phyloP scores from a whole-genome alignment of 768 basidiomycete species.

The Lactarius sanguifluus region DNA sequence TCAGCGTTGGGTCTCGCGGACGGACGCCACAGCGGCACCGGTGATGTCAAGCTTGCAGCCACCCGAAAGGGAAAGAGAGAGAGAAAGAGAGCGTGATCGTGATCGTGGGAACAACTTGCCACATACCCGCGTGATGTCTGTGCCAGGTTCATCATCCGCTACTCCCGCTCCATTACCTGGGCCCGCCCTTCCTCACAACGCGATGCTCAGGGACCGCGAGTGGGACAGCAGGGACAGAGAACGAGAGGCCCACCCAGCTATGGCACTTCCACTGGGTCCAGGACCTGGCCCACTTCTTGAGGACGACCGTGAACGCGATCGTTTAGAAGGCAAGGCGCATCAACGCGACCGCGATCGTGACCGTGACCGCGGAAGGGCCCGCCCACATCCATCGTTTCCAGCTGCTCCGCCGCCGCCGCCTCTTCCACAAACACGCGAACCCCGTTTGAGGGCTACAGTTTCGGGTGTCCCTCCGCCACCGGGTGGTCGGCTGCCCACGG shows the following conservation, averaged over 20 bases:
- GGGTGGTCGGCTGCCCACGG: constrained; percentile 34
- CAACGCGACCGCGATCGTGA: constrained; percentile 31
- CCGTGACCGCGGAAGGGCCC: constrained; percentile 29
- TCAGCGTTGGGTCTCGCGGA: constrained; percentile 25
- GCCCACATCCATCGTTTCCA: constrained; percentile 24
- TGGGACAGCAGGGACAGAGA: constrained; percentile 29
- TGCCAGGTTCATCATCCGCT: constrained; percentile 16
- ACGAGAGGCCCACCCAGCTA: constrained; percentile 22
- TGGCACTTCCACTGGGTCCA: constrained; percentile 19
- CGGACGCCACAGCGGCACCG: constrained; percentile 30
- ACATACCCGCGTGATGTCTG: constrained; percentile 16
- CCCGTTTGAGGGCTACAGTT: constrained; percentile 12
- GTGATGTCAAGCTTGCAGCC: constrained; percentile 38
- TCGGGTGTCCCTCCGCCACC: constrained; percentile 18
- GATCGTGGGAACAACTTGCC: constrained; percentile 26
- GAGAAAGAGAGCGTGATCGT: constrained; percentile 11
- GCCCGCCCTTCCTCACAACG: constrained; percentile 14
- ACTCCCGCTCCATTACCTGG: constrained; percentile 23
- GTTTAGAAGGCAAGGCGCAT: constrained; percentile 24
- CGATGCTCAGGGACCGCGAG: constrained; percentile 22
- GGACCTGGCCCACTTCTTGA: constrained; percentile 22
- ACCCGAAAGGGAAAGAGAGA: constrained; percentile 22
- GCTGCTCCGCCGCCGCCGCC: constrained; percentile 14
- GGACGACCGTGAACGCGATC: constrained; percentile 28
- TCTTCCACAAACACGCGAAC: constrained; percentile 23